Conservation (phyloP, 1,284 basidiomycete species). For the Trichosporon faecale region DNA sequence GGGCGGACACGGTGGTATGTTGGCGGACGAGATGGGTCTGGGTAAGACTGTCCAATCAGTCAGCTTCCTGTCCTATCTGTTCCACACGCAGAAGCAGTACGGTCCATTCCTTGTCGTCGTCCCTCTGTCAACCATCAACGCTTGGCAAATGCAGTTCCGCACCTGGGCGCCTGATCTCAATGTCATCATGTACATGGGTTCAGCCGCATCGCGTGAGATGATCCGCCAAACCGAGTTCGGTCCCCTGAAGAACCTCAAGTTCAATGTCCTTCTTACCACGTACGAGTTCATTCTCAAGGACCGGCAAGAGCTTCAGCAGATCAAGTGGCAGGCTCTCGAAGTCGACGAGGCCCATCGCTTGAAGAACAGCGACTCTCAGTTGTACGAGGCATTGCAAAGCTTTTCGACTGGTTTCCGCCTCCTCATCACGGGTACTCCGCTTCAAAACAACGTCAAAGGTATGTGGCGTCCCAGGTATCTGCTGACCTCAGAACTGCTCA, state of each 20-base stretch:
- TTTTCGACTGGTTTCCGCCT: slow-evolving; percentile 90
- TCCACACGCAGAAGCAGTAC: slow-evolving; percentile 88
- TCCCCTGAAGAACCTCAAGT: slow-evolving; percentile 71
- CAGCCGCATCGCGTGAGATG: slow-evolving; percentile 78
- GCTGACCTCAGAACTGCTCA: slow-evolving; percentile 70
- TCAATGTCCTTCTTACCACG: slow-evolving; percentile 96
- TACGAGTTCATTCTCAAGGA: slow-evolving; percentile 96
- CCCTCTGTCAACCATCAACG: slow-evolving; percentile 93
- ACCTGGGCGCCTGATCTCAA: slow-evolving; percentile 96
- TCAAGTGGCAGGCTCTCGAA: slow-evolving; percentile 95
- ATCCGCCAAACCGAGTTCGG: slow-evolving; percentile 94
- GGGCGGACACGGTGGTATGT: slow-evolving; percentile 84
- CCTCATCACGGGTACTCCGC: slow-evolving; percentile 94
- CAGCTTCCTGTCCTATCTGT: slow-evolving; percentile 90
- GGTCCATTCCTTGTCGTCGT: slow-evolving; percentile 98
- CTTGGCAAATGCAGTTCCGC: slow-evolving; percentile 95
- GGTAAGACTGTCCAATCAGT: slow-evolving; percentile 98
- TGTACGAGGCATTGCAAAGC: slow-evolving; percentile 88
- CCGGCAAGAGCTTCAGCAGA: slow-evolving; percentile 78
- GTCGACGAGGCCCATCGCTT: slow-evolving; percentile 98
- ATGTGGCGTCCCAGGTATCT: slow-evolving; percentile 38
- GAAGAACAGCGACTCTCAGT: slow-evolving; percentile 95
- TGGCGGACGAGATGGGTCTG: slow-evolving; percentile 96
- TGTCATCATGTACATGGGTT: slow-evolving; percentile 95
- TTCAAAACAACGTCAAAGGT: slow-evolving; percentile 99